Conservation (phyloP, 805 yeast species). For the Spathaspora sp. region DNA sequence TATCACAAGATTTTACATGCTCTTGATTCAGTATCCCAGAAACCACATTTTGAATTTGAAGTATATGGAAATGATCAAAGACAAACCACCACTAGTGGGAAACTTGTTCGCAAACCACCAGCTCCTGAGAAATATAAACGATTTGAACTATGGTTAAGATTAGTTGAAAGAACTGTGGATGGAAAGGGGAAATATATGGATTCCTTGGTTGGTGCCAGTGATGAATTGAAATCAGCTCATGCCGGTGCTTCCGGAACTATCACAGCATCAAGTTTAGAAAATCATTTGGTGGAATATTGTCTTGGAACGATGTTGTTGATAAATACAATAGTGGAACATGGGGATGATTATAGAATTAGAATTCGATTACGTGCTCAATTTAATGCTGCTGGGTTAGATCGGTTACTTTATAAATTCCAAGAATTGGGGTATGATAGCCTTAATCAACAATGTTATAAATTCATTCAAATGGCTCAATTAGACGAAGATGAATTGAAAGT, state of each 20-base stretch:
- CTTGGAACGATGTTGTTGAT: conserved; percentile 67
- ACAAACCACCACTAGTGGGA: conserved; percentile 7
- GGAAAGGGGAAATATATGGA: conserved; percentile 86
- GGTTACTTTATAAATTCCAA: conserved; percentile 50
- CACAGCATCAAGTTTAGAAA: conserved; percentile 39
- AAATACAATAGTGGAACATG: conserved; percentile 55
- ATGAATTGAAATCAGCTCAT: conserved; percentile 56
- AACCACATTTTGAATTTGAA: conserved; percentile 38
- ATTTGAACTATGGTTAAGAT: conserved; percentile 68
- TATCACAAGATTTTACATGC: conserved; percentile 57
- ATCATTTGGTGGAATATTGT: conserved; percentile 66
- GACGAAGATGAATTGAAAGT: conserved; percentile 48
- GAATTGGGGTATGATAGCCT: conserved; percentile 55
- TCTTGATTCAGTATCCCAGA: conserved; percentile 40
- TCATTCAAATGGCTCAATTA: conserved; percentile 49
- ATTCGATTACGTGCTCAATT: conserved; percentile 58
- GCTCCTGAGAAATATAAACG: conserved; percentile 38
- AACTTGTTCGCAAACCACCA: conserved; percentile 34
- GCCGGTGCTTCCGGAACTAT: conserved; percentile 23
- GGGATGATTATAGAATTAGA: conserved; percentile 43
- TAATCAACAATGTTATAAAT: conserved; percentile 62
- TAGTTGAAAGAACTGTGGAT: conserved; percentile 64
- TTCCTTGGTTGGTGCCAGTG: conserved; percentile 88
- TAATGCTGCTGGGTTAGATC: conserved; percentile 52
- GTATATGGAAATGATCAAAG: neutral